Conservation (phyloP, 306 rosid species). For the Ochetophila trinervis region DNA sequence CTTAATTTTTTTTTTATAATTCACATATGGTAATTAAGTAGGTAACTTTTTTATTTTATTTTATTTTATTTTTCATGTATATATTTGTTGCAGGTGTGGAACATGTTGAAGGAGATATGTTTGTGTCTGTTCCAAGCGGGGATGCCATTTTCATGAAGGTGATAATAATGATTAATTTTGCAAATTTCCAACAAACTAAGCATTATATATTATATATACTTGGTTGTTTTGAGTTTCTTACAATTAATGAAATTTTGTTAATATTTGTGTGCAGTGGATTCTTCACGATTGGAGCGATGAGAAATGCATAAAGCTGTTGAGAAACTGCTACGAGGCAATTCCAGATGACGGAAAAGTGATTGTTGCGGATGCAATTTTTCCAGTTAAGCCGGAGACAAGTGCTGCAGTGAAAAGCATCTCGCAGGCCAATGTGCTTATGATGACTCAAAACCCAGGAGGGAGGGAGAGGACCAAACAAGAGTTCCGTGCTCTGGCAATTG, state of each 20-base stretch:
- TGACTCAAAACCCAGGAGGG: slow-evolving; percentile 50
- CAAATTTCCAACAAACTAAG: too few species aligned
- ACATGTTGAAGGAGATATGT: slow-evolving; percentile 36
- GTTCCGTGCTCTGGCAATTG: slow-evolving; percentile 24
- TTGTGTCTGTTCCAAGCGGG: slow-evolving; percentile 20
- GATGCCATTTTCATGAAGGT: slow-evolving; percentile 36
- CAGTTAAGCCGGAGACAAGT: slow-evolving; percentile 1
- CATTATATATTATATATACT: too few species aligned
- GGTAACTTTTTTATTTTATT: too few species aligned
- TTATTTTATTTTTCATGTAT: too few species aligned
- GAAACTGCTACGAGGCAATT: slow-evolving; percentile 25
- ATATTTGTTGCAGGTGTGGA: slow-evolving; percentile 21
- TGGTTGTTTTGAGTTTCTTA: too few species aligned
- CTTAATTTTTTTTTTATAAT: too few species aligned
- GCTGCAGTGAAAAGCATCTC: not conserved
- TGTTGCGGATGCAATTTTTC: slow-evolving; percentile 24
- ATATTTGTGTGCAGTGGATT: slow-evolving; percentile 16
- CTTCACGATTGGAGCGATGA: slow-evolving; percentile 41
- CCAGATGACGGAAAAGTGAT: slow-evolving; percentile 25
- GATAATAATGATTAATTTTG: too few species aligned
- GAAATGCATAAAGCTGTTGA: slow-evolving; percentile 27
- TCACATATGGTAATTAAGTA: too few species aligned
- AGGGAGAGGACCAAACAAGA: slow-evolving; percentile 45
- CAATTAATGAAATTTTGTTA: too few species aligned
- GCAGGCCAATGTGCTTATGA: slow-evolving; percentile 38